These are phyloP conservation scores for Singerocomus rubriflavus DNA, from an alignment of 1,284 basidiomycete genomes.

Conservation along the genomic window DNA sequence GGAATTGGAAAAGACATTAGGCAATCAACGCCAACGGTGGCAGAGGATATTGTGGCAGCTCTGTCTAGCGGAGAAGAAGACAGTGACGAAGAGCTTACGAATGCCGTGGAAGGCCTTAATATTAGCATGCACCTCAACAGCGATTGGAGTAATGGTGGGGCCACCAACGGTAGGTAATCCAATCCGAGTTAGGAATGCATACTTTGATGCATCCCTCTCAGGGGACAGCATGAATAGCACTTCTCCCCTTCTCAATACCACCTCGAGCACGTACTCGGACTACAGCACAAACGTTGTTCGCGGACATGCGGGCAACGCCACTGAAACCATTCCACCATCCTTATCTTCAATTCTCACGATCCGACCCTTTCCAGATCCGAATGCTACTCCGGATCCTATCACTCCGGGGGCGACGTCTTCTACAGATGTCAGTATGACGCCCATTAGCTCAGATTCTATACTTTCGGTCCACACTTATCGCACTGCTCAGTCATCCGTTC, in stretches of 20 bases:
- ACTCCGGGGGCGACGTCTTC: slow-evolving; percentile 31
- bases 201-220: slow-evolving; percentile 22
- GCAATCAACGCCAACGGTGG: slow-evolving; percentile 17
- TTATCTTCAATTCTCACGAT: slow-evolving; percentile 74
- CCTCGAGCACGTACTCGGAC: slow-evolving; percentile 46
- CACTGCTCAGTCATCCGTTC: slow-evolving; percentile 54
- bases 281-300: slow-evolving; percentile 71
- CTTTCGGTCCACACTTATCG: slow-evolving; percentile 66
- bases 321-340: slow-evolving; percentile 47
- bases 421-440: slow-evolving; percentile 29
- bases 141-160: slow-evolving; percentile 41
- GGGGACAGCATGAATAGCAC: slow-evolving; percentile 41
- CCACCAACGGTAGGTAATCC: slow-evolving; percentile 35
- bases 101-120: slow-evolving; percentile 59
- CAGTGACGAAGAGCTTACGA: slow-evolving; percentile 63
- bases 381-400: slow-evolving; percentile 37
- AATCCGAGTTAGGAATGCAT: slow-evolving; percentile 11
- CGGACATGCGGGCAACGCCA: slow-evolving; percentile 39
- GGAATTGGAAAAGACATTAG: slow-evolving; percentile 63
- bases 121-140: slow-evolving; percentile 48
- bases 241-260: slow-evolving; percentile 56
- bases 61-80: slow-evolving; percentile 47
- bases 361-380: slow-evolving; percentile 51
- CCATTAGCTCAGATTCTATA: slow-evolving; percentile 40
- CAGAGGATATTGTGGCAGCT: slow-evolving; percentile 28